phyloP scores from a whole-genome alignment of 495 filamentous ascomycete genomes.

The Podospora pseudocomata region DNA sequence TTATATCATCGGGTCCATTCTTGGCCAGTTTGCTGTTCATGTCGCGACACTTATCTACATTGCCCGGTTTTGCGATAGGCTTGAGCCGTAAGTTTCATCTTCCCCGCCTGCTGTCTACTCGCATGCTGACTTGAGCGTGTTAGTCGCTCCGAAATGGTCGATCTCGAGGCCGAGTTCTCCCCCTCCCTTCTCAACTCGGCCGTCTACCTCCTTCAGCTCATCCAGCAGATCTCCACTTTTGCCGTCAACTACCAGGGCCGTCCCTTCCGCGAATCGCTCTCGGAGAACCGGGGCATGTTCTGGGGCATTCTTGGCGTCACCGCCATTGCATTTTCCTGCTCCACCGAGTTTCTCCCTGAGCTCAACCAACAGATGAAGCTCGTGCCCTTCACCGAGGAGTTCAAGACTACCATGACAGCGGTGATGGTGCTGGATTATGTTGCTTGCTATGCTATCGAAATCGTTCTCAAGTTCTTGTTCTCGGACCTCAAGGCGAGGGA shows the following conservation, averaged over 20 bases:
- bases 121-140: conserved; percentile 30
- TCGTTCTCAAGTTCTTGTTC: conserved; percentile 78
- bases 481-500: conserved; percentile 93
- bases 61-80: conserved; percentile 75
- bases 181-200: conserved; percentile 95
- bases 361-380: conserved; percentile 90
- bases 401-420: conserved; percentile 80
- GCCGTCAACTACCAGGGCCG: conserved; percentile 99
- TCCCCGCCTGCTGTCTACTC: neutral
- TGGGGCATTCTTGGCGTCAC: conserved; percentile 88
- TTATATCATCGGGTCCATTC: conserved; percentile 97
- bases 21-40: conserved; percentile 96
- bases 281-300: conserved; percentile 97
- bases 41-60: conserved; percentile 93
- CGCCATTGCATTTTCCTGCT: conserved; percentile 88
- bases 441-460: conserved; percentile 86
- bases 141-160: conserved; percentile 67
- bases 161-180: conserved; percentile 92
- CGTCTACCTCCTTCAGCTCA: conserved; percentile 95
- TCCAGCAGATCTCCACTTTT: conserved; percentile 99
- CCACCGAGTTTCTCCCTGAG: conserved; percentile 93
- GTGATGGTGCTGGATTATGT: conserved; percentile 87
- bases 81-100: conserved; percentile 66
- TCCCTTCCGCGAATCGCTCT: conserved; percentile 92
- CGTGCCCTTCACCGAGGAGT: conserved; percentile 86